Evolutionary conservation across 441 rosid species (phyloP), one percentile per base, ranked within the genome.

Genomic region (Populus hybrid): DNA sequence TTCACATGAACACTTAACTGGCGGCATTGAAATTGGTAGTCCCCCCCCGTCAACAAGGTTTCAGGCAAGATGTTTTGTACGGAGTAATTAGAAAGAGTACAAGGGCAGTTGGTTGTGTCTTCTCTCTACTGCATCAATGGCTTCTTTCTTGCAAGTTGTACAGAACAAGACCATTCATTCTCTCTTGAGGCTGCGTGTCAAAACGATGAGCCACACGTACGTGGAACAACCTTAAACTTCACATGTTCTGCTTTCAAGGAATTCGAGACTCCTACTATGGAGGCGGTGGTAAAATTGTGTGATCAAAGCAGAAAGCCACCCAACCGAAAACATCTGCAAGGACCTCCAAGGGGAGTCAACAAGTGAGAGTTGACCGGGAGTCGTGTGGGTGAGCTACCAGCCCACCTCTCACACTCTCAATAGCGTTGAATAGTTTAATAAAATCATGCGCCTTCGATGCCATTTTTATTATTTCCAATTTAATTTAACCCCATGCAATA

Each of bases 381-480:
- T 82, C 84, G 82, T 86, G 93, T 82, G 97, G 95, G 94, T 95
- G 98, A 91, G 91, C 93, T 88, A 95, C 92, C 98, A 46, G 91
- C 90, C 86, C 50, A 82, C 73, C 78, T 83, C 87, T 89, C 97
- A 92, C 97, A 89, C 95, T 86, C 93, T 53, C 92, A 81, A 82
- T 67, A 78, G 98, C 94, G 97, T 95, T 91, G 97, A 95, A 92
- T 95, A 94, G 91, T 93, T 91, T 92, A 90, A 90, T 88, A 70
- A 83, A 75, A 83, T 92, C 98, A 94, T 90, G 97, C 98, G 85
- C 86, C 85, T 91, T 89, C 82, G 87, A 81, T 89, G 84, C 77
- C 71, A 23, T 8, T 0, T 57, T 71, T 38, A 26, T 69, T 50
- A 71, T 35, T 71, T 57, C 78, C 23, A 59, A 6, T 40, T 23